Evolutionary conservation across 1,284 basidiomycete species (phyloP).

Genomic region (Ceratobasidium sp.): DNA sequence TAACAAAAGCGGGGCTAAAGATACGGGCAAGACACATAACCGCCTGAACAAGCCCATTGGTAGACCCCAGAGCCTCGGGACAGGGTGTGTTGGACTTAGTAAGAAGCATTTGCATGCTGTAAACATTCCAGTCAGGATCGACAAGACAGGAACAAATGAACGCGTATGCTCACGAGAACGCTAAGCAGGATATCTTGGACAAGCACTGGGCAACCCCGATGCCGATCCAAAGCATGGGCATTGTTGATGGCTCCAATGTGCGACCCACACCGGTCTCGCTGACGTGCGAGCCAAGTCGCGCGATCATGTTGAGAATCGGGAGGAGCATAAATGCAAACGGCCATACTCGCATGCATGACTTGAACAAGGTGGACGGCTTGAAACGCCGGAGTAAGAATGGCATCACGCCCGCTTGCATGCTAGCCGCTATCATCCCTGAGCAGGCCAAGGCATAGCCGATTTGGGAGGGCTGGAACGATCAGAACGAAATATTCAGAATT

Average conservation of each 20-base stretch:
- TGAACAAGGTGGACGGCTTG: slow-evolving; percentile 62
- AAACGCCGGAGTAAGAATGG: slow-evolving; percentile 64
- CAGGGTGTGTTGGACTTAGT: slow-evolving; percentile 69
- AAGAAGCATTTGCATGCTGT: slow-evolving; percentile 72
- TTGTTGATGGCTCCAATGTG: slow-evolving; percentile 1
- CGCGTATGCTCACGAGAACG: slow-evolving; percentile 59
- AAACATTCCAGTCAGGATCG: not conserved
- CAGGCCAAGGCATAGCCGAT: slow-evolving; percentile 71
- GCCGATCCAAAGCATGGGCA: slow-evolving; percentile 61
- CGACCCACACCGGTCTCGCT: not conserved
- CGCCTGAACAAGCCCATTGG: slow-evolving; percentile 74
- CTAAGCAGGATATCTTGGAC: slow-evolving; percentile 60
- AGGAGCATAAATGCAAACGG: slow-evolving; percentile 62
- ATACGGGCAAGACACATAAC: slow-evolving; percentile 72
- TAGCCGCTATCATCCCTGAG: slow-evolving; percentile 62
- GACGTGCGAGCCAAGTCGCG: slow-evolving; percentile 53
- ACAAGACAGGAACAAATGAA: not conserved
- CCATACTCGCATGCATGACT: slow-evolving; percentile 65
- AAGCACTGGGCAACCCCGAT: slow-evolving; percentile 60
- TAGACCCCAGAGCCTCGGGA: slow-evolving; percentile 67
- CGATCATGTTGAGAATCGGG: slow-evolving; percentile 65
- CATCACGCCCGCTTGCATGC: slow-evolving; percentile 65
- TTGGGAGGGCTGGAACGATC: slow-evolving; percentile 64
- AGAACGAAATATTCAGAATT: not conserved
- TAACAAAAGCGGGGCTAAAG: slow-evolving; percentile 71